A percentile compares a stretch with the other conserved stretches of the same genome.
phyloP scores from a whole-genome alignment of 768 basidiomycete species.

The Kockovaella imperatae region DNA sequence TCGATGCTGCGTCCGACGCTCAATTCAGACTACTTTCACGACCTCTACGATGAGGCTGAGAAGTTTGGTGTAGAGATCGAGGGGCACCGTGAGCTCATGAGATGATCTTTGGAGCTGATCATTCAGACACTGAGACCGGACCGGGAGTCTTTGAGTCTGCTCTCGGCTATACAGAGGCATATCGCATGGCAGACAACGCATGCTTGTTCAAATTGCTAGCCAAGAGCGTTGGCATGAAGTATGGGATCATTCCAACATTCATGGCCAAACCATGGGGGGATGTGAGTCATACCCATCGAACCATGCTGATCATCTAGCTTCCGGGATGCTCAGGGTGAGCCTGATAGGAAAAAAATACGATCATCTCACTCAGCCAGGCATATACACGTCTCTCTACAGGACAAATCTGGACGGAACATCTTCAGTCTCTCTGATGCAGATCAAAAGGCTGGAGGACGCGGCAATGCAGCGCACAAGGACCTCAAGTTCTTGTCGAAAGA shows the following conservation, averaged over 20 bases:
- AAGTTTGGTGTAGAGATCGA: slow-evolving; percentile 75
- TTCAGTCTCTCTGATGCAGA: slow-evolving; percentile 67
- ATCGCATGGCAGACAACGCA: slow-evolving; percentile 51
- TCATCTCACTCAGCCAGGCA: slow-evolving; percentile 47
- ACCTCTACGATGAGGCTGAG: slow-evolving; percentile 61
- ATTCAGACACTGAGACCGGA: slow-evolving; percentile 46
- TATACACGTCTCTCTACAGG: slow-evolving; percentile 79
- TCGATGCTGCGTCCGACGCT: slow-evolving; percentile 83
- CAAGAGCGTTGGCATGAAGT: slow-evolving; percentile 83
- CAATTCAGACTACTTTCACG: slow-evolving; percentile 81
- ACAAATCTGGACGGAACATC: slow-evolving; percentile 59
- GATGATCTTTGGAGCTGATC: background rate
- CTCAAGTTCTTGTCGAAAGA: slow-evolving; percentile 73
- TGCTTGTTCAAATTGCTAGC: slow-evolving; percentile 84
- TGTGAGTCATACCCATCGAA: slow-evolving; percentile 50
- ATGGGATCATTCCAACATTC: slow-evolving; percentile 85
- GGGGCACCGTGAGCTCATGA: slow-evolving; percentile 60
- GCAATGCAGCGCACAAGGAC: slow-evolving; percentile 67
- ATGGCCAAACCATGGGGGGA: slow-evolving; percentile 98
- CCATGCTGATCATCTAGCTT: slow-evolving; percentile 50
- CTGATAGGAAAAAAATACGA: background rate
- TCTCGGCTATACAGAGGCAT: slow-evolving; percentile 42
- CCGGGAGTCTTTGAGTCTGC: slow-evolving; percentile 46
- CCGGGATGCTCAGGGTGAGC: slow-evolving; percentile 89
- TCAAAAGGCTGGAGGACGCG: slow-evolving; percentile 55